Base-by-base conservation (phyloP, 2,329 filamentous ascomycete species). In the Penicillium sp. region DNA sequence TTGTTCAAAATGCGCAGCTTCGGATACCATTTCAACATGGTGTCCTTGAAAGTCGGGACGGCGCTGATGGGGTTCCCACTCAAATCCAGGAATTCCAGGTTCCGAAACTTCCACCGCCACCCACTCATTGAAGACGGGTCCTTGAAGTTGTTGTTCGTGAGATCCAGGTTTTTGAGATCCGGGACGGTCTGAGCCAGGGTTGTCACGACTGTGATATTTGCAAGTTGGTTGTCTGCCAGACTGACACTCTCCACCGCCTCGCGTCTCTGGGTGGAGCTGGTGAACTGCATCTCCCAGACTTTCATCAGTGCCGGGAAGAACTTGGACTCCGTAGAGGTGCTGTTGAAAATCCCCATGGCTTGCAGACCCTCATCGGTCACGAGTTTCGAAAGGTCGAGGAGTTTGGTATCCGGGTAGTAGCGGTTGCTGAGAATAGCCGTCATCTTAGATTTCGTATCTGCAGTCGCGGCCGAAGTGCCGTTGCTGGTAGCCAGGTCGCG, bases 261-360 rank as follows among this genome's bases (percentile, higher is more conserved):
- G 44, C 85, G 82, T 69, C 92, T 92, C 44, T 87, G 85, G 54
- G 86, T 79, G 11, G 81, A 68, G 2, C 81, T 86, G 60, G 87
- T 85, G 75, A 96, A 95, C 16, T 87, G 81, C 54, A 83, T 77
- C 47, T 95, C 86, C 68, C 89, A 91, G 42, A 96, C 85, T 53
- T 84, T 85, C 89, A 97, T 95, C 55, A 97, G 79, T 1, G 89
- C 92, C 46, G 89, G 89, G 74, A 97, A 96, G 56, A 96, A 89
- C 70, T 96, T 99, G 57, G 88, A 82, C 41, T 88, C 85, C 1
- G 85, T 86, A 3, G 86, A 84, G 52, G 81, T 82, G 53, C 77
- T 83, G 55, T 84, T 81, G 68, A 95, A 91, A 64, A 92, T 88
- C 33, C 89, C 89, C 71, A 91, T 85, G 38, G 81, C 78, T 48